Conservation (phyloP, 306 rosid genomes). For the Cucurbita argyrosperma region DNA sequence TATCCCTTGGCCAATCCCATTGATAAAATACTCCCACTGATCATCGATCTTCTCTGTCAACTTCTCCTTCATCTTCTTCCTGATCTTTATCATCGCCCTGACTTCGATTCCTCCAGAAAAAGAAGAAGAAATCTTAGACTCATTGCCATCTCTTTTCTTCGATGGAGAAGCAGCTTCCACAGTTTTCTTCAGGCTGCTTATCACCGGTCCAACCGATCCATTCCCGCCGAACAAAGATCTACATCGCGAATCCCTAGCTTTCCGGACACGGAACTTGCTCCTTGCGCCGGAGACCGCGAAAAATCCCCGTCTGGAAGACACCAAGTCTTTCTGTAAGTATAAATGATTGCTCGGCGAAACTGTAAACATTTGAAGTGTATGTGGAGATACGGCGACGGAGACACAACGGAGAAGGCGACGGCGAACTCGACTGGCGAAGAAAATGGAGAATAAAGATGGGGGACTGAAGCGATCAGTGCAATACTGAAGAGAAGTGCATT, state of each 20-base stretch:
- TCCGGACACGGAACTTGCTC: neutral
- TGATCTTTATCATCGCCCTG: conserved; percentile 46
- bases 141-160: conserved; percentile 23
- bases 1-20: conserved; percentile 78
- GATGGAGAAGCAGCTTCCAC: conserved; percentile 13
- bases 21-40: conserved; percentile 55
- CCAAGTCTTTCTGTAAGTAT: conserved; percentile 8
- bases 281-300: conserved; percentile 4
- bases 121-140: conserved; percentile 16
- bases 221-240: conserved; percentile 8
- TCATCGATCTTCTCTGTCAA: conserved; percentile 47
- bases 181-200: conserved; percentile 39
- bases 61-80: conserved; percentile 70
- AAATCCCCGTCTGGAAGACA: conserved; percentile 10
- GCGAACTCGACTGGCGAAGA: neutral
- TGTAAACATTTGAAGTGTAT: conserved; percentile 19
- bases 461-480: neutral
- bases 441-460: neutral
- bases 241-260: neutral
- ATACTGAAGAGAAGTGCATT: neutral
- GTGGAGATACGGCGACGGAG: neutral
- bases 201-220: conserved; percentile 24
- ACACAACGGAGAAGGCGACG: neutral
- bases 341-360: conserved; percentile 17
- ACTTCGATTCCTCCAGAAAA: conserved; percentile 30